A percentile compares a stretch with the other conserved stretches of the same genome.
phyloP scores from a whole-genome alignment of 2,329 filamentous ascomycete species.

The Beauveria rudraprayagi region DNA sequence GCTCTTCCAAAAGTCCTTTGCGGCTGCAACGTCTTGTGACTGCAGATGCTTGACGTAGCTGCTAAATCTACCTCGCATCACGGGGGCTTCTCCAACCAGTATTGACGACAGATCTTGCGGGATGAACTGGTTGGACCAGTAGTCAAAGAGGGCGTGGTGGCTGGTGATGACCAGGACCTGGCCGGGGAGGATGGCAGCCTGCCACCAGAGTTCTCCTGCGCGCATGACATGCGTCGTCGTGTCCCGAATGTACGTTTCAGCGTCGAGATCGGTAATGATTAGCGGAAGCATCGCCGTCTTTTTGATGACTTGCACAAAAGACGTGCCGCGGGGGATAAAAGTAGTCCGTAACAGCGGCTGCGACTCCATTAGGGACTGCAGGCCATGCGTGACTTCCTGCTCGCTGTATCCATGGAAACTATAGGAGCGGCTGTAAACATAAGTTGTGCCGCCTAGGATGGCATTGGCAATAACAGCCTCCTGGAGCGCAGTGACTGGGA shows the following conservation, averaged over 20 bases:
- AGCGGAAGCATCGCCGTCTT: neutral
- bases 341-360: neutral
- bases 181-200: neutral
- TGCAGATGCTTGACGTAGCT: neutral
- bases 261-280: neutral
- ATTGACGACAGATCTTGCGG: neutral
- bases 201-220: neutral
- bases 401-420: neutral
- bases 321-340: neutral
- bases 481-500: neutral
- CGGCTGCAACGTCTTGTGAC: neutral
- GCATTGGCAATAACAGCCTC: neutral
- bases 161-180: neutral
- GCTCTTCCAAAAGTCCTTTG: neutral
- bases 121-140: neutral
- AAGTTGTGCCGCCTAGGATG: neutral
- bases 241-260: neutral
- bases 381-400: neutral
- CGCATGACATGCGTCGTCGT: neutral
- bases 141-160: neutral
- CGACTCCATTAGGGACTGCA: neutral
- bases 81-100: neutral
- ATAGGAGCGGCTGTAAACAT: neutral
- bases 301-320: neutral
- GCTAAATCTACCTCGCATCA: neutral